These are phyloP conservation scores for Sporothrix curviconia DNA, from an alignment of 2,329 filamentous ascomycete species.

Conservation along the genomic window DNA sequence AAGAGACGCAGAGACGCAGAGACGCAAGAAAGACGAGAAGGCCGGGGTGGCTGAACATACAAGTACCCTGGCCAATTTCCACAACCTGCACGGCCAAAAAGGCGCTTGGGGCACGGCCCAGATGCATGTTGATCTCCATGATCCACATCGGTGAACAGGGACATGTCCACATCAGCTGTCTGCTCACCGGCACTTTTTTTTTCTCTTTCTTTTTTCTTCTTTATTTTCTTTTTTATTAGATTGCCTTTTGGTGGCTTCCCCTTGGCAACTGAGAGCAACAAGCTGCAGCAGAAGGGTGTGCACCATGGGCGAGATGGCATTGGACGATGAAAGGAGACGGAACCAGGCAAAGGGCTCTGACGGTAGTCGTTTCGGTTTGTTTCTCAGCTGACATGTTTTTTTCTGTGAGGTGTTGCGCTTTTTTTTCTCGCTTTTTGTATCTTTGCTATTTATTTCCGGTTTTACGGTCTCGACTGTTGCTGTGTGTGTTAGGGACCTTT, in stretches of 20 bases:
- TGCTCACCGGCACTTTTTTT: background rate
- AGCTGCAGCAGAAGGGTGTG: background rate
- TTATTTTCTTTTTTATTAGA: background rate
- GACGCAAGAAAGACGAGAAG: background rate
- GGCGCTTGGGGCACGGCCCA: background rate
- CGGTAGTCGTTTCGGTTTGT: background rate
- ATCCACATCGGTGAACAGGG: too few species aligned
- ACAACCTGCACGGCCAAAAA: background rate
- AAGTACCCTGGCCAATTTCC: constrained; percentile 1
- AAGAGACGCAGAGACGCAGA: background rate
- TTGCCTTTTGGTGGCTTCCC: background rate
- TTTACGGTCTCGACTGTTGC: background rate
- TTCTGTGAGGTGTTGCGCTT: background rate
- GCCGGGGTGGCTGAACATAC: background rate
- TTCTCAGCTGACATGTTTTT: constrained; percentile 3
- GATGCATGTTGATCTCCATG: background rate
- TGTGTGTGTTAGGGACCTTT: background rate
- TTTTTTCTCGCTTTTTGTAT: background rate
- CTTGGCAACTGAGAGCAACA: constrained; percentile 1
- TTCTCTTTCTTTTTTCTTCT: background rate
- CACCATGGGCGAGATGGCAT: background rate
- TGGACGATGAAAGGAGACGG: background rate
- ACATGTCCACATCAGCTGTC: background rate
- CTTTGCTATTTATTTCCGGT: too few species aligned
- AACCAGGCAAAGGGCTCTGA: background rate